Conservation (phyloP, 345 rosid genomes). For the Cardamine occulta region DNA sequence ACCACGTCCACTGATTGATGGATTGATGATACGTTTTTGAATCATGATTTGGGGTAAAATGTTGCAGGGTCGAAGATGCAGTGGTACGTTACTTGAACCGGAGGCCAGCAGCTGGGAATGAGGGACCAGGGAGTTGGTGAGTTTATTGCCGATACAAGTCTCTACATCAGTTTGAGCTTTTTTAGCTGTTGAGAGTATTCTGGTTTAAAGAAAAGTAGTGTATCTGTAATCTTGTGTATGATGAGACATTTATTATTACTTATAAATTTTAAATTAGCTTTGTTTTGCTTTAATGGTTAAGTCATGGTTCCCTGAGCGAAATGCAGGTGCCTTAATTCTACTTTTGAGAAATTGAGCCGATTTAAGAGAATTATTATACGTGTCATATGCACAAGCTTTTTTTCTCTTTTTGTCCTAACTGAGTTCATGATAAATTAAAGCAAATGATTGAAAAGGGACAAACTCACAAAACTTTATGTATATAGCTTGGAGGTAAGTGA, state of each 20-base stretch:
- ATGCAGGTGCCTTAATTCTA: too few relatives aligned
- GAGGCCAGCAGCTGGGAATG: slow-evolving; percentile 83
- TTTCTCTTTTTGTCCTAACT: too few relatives aligned
- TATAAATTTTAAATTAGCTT: slow-evolving; percentile 19
- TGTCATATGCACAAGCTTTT: too few relatives aligned
- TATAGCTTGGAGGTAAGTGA: too few relatives aligned
- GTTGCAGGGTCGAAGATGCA: slow-evolving; percentile 94
- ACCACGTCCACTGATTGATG: slow-evolving; percentile 6
- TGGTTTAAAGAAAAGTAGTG: slow-evolving; percentile 17
- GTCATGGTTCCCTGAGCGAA: too few relatives aligned
- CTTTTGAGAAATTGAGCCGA: too few relatives aligned
- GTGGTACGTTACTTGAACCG: slow-evolving; percentile 93
- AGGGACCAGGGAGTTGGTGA: slow-evolving; percentile 85
- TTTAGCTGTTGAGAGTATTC: neutral
- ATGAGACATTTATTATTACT: slow-evolving; percentile 26
- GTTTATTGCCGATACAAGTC: slow-evolving; percentile 23
- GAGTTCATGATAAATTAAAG: too few relatives aligned
- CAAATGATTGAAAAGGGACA: too few relatives aligned
- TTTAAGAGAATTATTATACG: too few relatives aligned
- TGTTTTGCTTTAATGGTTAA: slow-evolving; percentile 6
- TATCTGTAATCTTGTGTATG: slow-evolving; percentile 32
- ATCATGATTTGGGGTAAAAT: slow-evolving; percentile 10
- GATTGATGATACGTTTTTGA: slow-evolving; percentile 29
- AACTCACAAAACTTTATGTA: too few relatives aligned
- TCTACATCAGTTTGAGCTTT: slow-evolving; percentile 21